Base-by-base conservation (phyloP, 2,329 filamentous ascomycete species). In the Penicillium sp. region DNA sequence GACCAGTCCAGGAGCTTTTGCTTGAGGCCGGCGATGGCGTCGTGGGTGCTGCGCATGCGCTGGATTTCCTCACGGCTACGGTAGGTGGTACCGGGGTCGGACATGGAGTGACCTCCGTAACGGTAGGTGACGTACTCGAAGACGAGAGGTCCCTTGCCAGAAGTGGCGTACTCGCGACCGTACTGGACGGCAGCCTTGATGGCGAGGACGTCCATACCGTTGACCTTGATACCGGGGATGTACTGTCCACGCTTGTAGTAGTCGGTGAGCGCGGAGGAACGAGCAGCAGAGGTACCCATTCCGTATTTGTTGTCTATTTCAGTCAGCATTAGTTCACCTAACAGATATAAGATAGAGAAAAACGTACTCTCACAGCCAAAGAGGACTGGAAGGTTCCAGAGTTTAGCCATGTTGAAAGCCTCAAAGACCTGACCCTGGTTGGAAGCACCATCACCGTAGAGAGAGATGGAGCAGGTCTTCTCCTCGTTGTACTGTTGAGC, bases 191-290 rank as follows among this genome's bases (percentile, higher is more conserved):
- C 94, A 53, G 93, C 91, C 84, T 96, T 96, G 76, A 97, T 93
- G 63, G 94, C 93, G 62, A 99, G 89, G 68, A 96, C 91, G 74
- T 99, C 94, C 94, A 99, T 99, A 72, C 91, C 94, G 80, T 99
- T 99, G 77, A 99, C 91, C 85, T 99, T 99, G 69, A 99, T 86
- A 81, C 94, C 94, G 58, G 94, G 93, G 66, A 99, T 99, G 83
- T 97, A 99, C 81, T 99, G 94, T 65, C 94, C 94, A 79, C 94
- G 93, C 88, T 97, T 97, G 86, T 99, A 97, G 87, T 99, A 99
- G 77, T 99, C 94, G 76, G 94, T 97, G 73, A 97, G 80, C 68
- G 94, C 94, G 60, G 94, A 93, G 60, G 94, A 92, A 70, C 94
- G 91, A 78, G 88, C 88, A 65, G 94, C 93, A 60, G 94, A 89